Evolutionary conservation across 352 stramenopile genomes (phyloP), one percentile per base, ranked within the genome.

Genomic region (Pythium sp.): DNA sequence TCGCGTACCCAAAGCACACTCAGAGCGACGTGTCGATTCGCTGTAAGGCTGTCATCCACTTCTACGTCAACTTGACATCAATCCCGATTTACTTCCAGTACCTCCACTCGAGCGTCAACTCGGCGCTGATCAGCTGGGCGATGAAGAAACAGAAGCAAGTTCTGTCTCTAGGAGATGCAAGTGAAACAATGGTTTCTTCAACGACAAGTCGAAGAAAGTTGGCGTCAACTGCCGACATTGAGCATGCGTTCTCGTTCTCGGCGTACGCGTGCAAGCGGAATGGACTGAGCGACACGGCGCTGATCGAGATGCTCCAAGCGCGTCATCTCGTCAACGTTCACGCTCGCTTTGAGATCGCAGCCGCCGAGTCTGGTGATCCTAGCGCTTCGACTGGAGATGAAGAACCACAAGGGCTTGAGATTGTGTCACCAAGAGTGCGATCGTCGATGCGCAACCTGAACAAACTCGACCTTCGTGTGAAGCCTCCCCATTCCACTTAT

Each of bases 51-150:
- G 75, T 77, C 7, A 82, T 77, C 9, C 79, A 89, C 43, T 95
- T 95, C 56, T 93, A 90, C 71, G 68, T 94, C 61, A 92, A 95
- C 62, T 69, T 95, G 32, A 95, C 87, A n/a, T 95, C 87, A 46
- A 74, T 93, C 30, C 81, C 87, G 26, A 76, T 95, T 34, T 93
- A 91, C 73, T 95, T 93, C 59, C 86, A 95, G 73, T 88, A 90
- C 71, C 72, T 93, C 4, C 79, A 94, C 67, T 90, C 84, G 18
- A 91, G 71, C 65, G 71, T 81, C 12, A 85, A 93, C 62, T 79
- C 77, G 30, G 79, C 83, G 28, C 66, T 94, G 59, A 65, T 94
- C 1, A 79, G 64, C 8, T 94, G 82, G 82, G 86, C 82, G 3
- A 86, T 78, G 62, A 82, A 82, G 58, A 84, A 83, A 69, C 46